Conservation (phyloP, 2,329 filamentous ascomycete species). For the Colletotrichum orchidophilum region DNA sequence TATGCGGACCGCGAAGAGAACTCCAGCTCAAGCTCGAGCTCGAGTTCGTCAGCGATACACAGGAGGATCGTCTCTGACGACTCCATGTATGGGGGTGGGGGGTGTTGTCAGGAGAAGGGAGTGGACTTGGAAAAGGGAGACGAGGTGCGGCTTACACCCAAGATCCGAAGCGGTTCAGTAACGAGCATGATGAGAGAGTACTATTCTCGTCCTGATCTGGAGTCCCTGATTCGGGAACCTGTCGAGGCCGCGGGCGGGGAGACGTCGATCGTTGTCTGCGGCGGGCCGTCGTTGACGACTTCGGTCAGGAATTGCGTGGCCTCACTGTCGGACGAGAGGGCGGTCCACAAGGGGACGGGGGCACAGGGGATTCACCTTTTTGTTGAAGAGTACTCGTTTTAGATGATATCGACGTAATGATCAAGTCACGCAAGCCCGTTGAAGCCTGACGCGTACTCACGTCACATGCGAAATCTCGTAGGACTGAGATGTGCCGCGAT, state of each 20-base stretch:
- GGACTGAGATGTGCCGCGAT: too few relatives aligned
- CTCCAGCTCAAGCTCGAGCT: slow-evolving; percentile 29
- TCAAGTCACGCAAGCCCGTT: not conserved
- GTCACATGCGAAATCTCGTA: not conserved
- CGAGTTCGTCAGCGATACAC: slow-evolving; percentile 9
- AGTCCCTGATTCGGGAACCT: slow-evolving; percentile 59
- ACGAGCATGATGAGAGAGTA: slow-evolving; percentile 54
- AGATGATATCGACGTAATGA: slow-evolving; percentile 14
- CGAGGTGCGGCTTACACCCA: slow-evolving; percentile 37
- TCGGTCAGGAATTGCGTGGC: slow-evolving; percentile 65
- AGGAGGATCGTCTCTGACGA: slow-evolving; percentile 7
- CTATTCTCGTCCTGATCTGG: slow-evolving; percentile 59
- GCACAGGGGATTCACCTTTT: slow-evolving; percentile 70
- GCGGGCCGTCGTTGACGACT: slow-evolving; percentile 64
- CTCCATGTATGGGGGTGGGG: not conserved
- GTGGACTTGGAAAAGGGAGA: slow-evolving; percentile 23
- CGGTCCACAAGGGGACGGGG: slow-evolving; percentile 71
- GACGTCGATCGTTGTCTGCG: slow-evolving; percentile 69
- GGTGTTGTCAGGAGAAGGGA: slow-evolving; percentile 7
- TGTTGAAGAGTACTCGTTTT: slow-evolving; percentile 69
- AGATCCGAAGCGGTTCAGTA: slow-evolving; percentile 8
- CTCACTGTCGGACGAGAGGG: slow-evolving; percentile 66
- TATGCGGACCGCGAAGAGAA: slow-evolving; percentile 33
- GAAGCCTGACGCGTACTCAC: not conserved
- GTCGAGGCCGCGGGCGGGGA: slow-evolving; percentile 69